Percentiles rank a stretch among this genome's conserved stretches.
Evolutionary conservation across 2,329 filamentous ascomycete species (phyloP).

Genomic region (Calonectria pauciramosa): DNA sequence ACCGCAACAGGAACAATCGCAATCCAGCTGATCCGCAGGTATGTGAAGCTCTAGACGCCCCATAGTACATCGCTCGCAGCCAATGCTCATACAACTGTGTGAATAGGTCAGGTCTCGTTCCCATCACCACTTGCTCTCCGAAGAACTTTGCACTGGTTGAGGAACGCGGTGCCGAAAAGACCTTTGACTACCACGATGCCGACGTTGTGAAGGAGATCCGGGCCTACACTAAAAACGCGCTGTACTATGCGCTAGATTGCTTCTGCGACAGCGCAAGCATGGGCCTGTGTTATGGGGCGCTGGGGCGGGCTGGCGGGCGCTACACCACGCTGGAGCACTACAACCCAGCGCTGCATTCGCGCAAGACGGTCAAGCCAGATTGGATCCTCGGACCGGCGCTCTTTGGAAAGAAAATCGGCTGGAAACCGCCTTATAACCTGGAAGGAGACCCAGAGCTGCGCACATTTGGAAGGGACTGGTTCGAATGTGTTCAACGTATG

Average conservation of each 20-base stretch:
- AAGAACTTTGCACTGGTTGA: constrained; percentile 20
- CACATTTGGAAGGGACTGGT: neutral
- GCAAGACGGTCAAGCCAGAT: constrained; percentile 9
- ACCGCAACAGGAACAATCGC: constrained; percentile 23
- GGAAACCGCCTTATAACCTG: constrained; percentile 3
- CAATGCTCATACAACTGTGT: neutral
- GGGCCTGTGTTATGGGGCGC: constrained; percentile 52
- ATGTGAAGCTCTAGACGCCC: neutral
- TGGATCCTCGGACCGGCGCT: constrained; percentile 17
- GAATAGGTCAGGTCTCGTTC: constrained; percentile 14
- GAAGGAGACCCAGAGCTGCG: neutral
- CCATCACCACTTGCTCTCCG: constrained; percentile 22
- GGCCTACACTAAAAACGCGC: neutral
- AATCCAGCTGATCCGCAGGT: constrained; percentile 23
- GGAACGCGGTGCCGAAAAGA: constrained; percentile 18
- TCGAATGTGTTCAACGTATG: neutral
- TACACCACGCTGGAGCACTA: constrained; percentile 20
- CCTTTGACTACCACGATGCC: constrained; percentile 21
- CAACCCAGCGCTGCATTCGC: neutral
- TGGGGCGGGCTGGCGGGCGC: constrained; percentile 46
- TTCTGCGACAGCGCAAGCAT: constrained; percentile 43
- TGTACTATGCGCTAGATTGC: constrained; percentile 53
- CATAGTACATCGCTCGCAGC: neutral
- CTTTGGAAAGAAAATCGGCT: constrained; percentile 10
- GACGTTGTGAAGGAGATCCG: neutral